Evolutionary conservation across 2,329 filamentous ascomycete species (phyloP).

Genomic region (Cadophora malorum): DNA sequence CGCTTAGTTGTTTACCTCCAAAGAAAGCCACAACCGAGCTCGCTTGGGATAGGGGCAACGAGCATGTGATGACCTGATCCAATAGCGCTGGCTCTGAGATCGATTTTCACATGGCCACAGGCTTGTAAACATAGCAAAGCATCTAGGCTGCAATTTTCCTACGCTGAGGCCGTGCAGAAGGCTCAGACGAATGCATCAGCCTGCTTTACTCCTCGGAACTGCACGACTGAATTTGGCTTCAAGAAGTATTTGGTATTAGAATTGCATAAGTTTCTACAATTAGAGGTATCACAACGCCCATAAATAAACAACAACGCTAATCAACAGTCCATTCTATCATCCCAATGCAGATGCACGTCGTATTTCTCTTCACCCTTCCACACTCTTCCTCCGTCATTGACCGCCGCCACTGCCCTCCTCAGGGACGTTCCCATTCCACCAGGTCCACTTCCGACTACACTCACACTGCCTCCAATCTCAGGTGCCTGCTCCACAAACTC

Average conservation of each 20-base stretch:
- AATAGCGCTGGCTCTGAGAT: neutral
- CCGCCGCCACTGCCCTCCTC: conserved; percentile 57
- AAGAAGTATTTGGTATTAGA: neutral
- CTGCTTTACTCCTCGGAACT: neutral
- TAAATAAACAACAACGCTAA: neutral
- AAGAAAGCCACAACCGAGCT: neutral
- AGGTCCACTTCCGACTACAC: conserved; percentile 67
- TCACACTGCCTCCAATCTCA: conserved; percentile 52
- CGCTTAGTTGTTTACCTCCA: neutral
- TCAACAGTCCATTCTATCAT: conserved; percentile 54
- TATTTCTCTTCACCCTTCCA: conserved; percentile 63
- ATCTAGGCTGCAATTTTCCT: neutral
- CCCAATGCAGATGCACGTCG: conserved; percentile 63
- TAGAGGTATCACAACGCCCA: neutral
- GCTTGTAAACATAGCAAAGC: neutral
- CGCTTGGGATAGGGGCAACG: neutral
- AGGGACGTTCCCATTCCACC: conserved; percentile 65
- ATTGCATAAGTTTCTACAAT: neutral
- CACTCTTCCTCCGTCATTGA: conserved; percentile 59
- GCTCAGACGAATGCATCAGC: neutral
- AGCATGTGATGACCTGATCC: too few species aligned
- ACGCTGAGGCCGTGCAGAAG: neutral
- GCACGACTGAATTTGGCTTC: neutral
- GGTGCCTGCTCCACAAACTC: conserved; percentile 56
- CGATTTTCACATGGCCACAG: neutral